Percentiles rank a stretch among this genome's conserved stretches.
These are phyloP conservation scores for Pythium rhizo-oryzae DNA, from an alignment of 352 stramenopile genomes.

Conservation along the genomic window DNA sequence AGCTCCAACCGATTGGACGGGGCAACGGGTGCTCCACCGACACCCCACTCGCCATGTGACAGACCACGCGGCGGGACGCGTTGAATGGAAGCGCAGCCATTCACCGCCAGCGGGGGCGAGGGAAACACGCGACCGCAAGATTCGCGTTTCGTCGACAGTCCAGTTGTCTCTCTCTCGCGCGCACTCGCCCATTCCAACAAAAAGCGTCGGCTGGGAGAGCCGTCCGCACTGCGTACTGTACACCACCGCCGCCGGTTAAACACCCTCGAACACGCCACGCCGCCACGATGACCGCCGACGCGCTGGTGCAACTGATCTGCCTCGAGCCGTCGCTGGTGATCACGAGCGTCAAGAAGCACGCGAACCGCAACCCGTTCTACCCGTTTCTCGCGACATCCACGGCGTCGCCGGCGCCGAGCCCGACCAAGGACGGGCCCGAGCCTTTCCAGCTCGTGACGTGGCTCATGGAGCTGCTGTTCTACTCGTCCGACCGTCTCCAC, in stretches of 20 bases:
- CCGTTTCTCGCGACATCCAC: conserved; percentile 22
- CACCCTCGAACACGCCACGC: no score
- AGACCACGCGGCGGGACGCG: not conserved
- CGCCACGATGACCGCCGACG: conserved; percentile 9
- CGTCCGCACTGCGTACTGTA: no score
- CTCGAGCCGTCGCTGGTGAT: conserved; percentile 56
- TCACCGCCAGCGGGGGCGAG: not conserved
- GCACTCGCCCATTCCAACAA: not conserved
- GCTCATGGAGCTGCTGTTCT: conserved; percentile 64
- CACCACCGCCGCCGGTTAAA: no score
- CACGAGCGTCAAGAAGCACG: conserved; percentile 47
- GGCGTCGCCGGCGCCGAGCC: not conserved
- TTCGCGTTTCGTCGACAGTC: not conserved
- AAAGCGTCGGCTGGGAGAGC: not conserved
- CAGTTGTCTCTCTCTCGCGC: not conserved
- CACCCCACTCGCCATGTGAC: conserved; percentile 7
- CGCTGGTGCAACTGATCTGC: conserved; percentile 64
- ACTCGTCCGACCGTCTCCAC: conserved; percentile 28
- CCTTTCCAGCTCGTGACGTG: conserved; percentile 38
- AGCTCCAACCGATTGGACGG: not conserved
- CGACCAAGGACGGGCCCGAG: conserved; percentile 8
- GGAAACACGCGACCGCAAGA: not conserved
- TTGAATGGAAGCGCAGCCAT: conserved; percentile 13
- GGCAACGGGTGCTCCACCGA: not conserved
- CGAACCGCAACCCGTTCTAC: conserved; percentile 31